Evolutionary conservation across 768 basidiomycete genomes (phyloP).

Genomic region (Tricholoma hemisulphureum): DNA sequence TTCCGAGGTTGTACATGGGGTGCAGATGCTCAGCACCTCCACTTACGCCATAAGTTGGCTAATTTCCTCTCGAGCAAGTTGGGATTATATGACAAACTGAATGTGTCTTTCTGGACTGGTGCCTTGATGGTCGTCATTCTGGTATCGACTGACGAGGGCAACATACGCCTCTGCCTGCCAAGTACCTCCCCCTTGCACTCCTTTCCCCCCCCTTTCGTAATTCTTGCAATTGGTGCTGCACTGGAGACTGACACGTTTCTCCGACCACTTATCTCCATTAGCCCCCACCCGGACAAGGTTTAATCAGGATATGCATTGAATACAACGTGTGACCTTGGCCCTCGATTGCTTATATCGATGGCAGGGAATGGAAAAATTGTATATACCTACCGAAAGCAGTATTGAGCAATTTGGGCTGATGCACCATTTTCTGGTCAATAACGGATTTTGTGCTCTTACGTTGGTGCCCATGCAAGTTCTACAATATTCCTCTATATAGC

Average conservation of each 20-base stretch:
- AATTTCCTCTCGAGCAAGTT: constrained; percentile 7
- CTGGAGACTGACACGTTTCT: constrained; percentile 52
- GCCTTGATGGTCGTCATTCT: constrained; percentile 58
- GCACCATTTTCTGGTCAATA: constrained; percentile 50
- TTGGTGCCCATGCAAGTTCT: constrained; percentile 53
- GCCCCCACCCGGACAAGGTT: neutral
- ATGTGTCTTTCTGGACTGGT: constrained; percentile 44
- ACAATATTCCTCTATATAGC: constrained; percentile 67
- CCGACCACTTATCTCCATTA: neutral
- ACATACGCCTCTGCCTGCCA: constrained; percentile 46
- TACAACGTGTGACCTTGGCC: constrained; percentile 49
- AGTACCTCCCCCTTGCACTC: constrained; percentile 54
- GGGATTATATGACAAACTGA: constrained; percentile 36
- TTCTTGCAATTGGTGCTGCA: constrained; percentile 57
- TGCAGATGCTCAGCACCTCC: constrained; percentile 54
- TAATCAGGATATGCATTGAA: constrained; percentile 35
- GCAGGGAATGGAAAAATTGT: constrained; percentile 61
- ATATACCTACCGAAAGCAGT: constrained; percentile 37
- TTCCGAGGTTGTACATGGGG: constrained; percentile 53
- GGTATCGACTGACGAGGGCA: constrained; percentile 51
- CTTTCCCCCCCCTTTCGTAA: constrained; percentile 57
- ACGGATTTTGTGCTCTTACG: constrained; percentile 70
- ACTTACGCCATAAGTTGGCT: constrained; percentile 54
- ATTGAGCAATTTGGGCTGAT: neutral
- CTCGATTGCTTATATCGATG: constrained; percentile 67